phyloP scores from a whole-genome alignment of 306 rosid species.

The Cicer yamashitae region DNA sequence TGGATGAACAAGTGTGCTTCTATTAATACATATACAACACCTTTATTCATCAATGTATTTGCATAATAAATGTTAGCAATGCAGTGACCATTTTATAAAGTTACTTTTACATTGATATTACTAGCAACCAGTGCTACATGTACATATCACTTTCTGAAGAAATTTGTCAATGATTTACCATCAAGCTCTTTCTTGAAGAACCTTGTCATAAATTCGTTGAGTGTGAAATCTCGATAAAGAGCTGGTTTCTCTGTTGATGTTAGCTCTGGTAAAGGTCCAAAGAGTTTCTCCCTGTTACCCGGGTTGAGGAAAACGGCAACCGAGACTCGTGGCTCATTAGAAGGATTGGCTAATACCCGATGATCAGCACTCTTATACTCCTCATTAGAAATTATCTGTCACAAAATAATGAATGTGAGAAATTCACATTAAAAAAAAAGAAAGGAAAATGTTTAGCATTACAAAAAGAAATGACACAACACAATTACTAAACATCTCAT shows the following conservation, averaged over 20 bases:
- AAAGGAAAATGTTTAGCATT: background rate
- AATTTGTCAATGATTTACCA: constrained; percentile 65
- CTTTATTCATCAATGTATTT: background rate
- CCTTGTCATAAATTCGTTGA: constrained; percentile 56
- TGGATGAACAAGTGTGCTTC: background rate
- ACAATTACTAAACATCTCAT: background rate
- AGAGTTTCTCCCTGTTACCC: constrained; percentile 51
- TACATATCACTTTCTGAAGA: constrained; percentile 49
- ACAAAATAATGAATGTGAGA: constrained; percentile 2
- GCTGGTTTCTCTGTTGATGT: constrained; percentile 59
- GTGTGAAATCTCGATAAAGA: constrained; percentile 55
- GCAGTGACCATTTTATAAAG: background rate
- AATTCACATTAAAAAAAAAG: background rate
- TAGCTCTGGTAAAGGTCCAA: constrained; percentile 84
- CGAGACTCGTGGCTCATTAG: constrained; percentile 58
- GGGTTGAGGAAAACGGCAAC: constrained; percentile 65
- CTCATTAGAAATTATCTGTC: constrained; percentile 67
- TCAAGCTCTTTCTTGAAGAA: constrained; percentile 71
- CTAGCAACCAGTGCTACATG: background rate
- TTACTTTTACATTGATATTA: background rate
- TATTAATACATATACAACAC: background rate
- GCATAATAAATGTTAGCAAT: background rate
- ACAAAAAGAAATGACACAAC: background rate
- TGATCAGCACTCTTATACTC: constrained; percentile 77
- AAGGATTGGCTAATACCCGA: constrained; percentile 69